Percentiles rank a stretch among this genome's conserved stretches.
Evolutionary conservation across 179 eudicot species (phyloP).

Genomic region (Silene coronaria): DNA sequence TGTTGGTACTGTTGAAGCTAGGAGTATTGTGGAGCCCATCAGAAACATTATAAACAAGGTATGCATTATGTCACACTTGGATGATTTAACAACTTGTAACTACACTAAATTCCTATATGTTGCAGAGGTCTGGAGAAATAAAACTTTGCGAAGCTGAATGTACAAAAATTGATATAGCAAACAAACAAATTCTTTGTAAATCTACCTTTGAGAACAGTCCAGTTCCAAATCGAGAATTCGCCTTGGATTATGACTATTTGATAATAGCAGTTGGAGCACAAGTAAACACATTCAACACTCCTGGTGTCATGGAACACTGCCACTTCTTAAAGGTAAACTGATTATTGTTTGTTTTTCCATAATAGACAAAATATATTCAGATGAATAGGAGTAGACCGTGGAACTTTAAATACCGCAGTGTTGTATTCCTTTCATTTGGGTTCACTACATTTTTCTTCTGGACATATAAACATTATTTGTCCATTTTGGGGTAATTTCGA

Average conservation of each 20-base stretch:
- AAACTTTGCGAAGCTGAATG: slow-evolving; percentile 78
- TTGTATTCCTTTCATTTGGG: not conserved
- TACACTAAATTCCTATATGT: not conserved
- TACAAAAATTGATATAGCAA: slow-evolving; percentile 58
- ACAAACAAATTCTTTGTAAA: slow-evolving; percentile 53
- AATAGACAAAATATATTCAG: not conserved
- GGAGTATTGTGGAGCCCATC: slow-evolving; percentile 80
- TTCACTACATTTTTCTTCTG: no score
- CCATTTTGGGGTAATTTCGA: no score
- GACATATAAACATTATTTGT: no score
- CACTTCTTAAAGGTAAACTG: slow-evolving; percentile 72
- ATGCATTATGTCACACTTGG: not conserved
- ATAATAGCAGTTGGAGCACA: slow-evolving; percentile 78
- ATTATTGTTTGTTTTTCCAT: not conserved
- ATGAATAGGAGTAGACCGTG: not conserved
- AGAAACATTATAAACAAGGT: slow-evolving; percentile 79
- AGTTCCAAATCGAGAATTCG: slow-evolving; percentile 53
- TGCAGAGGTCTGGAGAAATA: slow-evolving; percentile 59
- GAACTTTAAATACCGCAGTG: not conserved
- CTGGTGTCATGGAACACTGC: slow-evolving; percentile 81
- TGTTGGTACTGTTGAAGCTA: slow-evolving; percentile 83
- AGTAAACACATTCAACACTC: slow-evolving; percentile 88
- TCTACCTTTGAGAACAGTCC: slow-evolving; percentile 46
- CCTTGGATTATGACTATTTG: slow-evolving; percentile 71
- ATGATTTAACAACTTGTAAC: not conserved